Base-by-base conservation (phyloP, 805 yeast genomes). In the Candida maris region DNA sequence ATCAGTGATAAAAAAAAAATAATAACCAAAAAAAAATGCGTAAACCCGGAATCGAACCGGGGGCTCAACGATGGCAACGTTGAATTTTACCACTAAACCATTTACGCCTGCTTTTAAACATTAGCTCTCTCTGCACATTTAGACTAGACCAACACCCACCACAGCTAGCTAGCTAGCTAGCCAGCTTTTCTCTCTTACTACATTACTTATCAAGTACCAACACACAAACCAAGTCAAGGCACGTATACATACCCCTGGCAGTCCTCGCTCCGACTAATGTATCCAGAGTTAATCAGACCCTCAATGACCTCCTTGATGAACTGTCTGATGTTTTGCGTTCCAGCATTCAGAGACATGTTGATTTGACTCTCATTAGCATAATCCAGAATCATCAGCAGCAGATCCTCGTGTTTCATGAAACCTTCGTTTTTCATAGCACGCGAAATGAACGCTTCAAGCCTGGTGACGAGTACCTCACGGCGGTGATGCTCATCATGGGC, bases 231-330 rank as follows among this genome's bases (percentile, higher is more conserved):
- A 21, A 21, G 12, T 21, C 14, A 45, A 19, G 49, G 49, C 19
- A 44, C 36, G 33, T 48, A 45, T 19, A 21, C 44, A 27, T 48
- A 44, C n/a, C 34, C 29, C 10, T 44, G 45, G 5, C 8, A 31
- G 7, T 38, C 38, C 4, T 14, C 15, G 19, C 10, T 30, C 27
- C 71, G 45, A 27, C 40, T 38, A 12, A 70, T 30, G 38, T 49
- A 68, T 27, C 65, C 74, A 14, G 49, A 55, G 15, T 46, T 49
- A 15, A 70, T 56, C 44, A 70, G 52, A 23, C 50, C 44, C 35
- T 67, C 73, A 12, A 70, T 48, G 17, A 50, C 49, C 6, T 16
- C 30, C 44, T 70, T 69, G 28, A 46, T 22, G 20, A 38, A 34
- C 8, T 38, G 41, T 14, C 37, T 32, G 4, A 37, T 36, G 17